A percentile compares a stretch with the other conserved stretches of the same genome.
Conservation (phyloP, 2,329 filamentous ascomycete genomes). For the Allantophomopsis lycopodina region DNA sequence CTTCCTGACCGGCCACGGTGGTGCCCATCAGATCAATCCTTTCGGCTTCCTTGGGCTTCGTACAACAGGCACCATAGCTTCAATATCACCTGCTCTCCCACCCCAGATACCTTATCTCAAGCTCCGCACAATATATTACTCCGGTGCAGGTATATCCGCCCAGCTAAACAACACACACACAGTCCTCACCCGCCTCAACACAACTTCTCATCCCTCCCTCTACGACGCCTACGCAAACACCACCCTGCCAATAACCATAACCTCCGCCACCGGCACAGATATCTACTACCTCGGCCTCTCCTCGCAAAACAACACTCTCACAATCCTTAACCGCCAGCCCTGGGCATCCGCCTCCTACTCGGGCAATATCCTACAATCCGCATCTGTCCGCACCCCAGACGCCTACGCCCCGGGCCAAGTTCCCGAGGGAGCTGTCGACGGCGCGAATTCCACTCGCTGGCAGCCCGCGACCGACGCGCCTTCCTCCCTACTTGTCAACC, state of each 20-base stretch:
- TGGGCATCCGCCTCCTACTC: conserved; percentile 36
- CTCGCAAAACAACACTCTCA: conserved; percentile 28
- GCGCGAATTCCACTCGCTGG: conserved; percentile 53
- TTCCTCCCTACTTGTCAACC: conserved; percentile 40
- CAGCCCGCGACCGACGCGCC: conserved; percentile 40
- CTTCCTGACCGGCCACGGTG: conserved; percentile 58
- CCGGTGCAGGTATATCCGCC: conserved; percentile 48
- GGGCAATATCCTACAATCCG: conserved; percentile 53
- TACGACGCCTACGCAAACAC: conserved; percentile 41
- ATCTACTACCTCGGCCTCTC: conserved; percentile 27
- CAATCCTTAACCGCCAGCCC: conserved; percentile 42
- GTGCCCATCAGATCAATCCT: conserved; percentile 51
- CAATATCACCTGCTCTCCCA: conserved; percentile 48
- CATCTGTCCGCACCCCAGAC: conserved; percentile 31
- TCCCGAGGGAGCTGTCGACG: conserved; percentile 52
- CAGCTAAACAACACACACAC: conserved; percentile 52
- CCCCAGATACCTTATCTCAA: conserved; percentile 43
- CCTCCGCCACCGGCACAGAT: conserved; percentile 28
- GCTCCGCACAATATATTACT: conserved; percentile 53
- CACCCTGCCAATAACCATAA: conserved; percentile 39
- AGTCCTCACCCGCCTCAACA: conserved; percentile 36
- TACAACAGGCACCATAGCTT: conserved; percentile 41
- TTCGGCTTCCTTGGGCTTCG: conserved; percentile 56
- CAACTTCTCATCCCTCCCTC: conserved; percentile 24
- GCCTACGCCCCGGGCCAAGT: conserved; percentile 50